These are phyloP conservation scores for Ascochyta pisi DNA, from an alignment of 2,329 filamentous ascomycete species.

Conservation along the genomic window DNA sequence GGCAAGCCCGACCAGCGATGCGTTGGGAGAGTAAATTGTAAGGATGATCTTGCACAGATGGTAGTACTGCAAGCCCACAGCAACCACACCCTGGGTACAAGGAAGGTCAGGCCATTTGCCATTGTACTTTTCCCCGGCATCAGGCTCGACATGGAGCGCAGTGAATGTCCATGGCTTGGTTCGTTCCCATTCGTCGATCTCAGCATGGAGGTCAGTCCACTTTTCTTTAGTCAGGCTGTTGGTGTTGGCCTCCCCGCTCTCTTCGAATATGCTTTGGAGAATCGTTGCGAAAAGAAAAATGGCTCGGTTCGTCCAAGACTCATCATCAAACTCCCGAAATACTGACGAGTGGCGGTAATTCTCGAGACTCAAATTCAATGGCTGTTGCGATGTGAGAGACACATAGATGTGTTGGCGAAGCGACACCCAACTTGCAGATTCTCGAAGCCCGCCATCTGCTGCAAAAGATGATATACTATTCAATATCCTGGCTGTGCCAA, in stretches of 20 bases:
- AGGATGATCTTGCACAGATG: conserved; percentile 42
- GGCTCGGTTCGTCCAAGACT: conserved; percentile 42
- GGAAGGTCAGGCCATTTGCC: conserved; percentile 35
- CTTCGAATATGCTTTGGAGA: conserved; percentile 37
- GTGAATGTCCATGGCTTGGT: conserved; percentile 42
- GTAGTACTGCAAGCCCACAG: conserved; percentile 41
- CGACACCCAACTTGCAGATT: conserved; percentile 52
- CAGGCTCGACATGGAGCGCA: conserved; percentile 28
- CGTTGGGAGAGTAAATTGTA: conserved; percentile 38
- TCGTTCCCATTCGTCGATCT: conserved; percentile 42
- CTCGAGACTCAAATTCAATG: conserved; percentile 39
- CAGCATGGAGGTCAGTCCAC: conserved; percentile 37
- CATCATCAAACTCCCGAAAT: conserved; percentile 40
- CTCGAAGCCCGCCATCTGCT: conserved; percentile 49
- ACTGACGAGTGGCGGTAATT: conserved; percentile 40
- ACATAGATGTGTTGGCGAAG: conserved; percentile 53
- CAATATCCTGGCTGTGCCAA: conserved; percentile 49
- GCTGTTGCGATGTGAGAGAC: conserved; percentile 45
- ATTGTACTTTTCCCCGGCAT: conserved; percentile 32
- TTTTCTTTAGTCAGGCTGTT: conserved; percentile 31
- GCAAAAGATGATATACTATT: conserved; percentile 50
- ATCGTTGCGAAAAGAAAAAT: conserved; percentile 42
- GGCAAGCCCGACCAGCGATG: conserved; percentile 35
- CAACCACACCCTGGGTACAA: conserved; percentile 33
- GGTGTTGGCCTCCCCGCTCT: conserved; percentile 23